phyloP scores from a whole-genome alignment of 2,329 filamentous ascomycete genomes.

The Emergomyces orientalis region DNA sequence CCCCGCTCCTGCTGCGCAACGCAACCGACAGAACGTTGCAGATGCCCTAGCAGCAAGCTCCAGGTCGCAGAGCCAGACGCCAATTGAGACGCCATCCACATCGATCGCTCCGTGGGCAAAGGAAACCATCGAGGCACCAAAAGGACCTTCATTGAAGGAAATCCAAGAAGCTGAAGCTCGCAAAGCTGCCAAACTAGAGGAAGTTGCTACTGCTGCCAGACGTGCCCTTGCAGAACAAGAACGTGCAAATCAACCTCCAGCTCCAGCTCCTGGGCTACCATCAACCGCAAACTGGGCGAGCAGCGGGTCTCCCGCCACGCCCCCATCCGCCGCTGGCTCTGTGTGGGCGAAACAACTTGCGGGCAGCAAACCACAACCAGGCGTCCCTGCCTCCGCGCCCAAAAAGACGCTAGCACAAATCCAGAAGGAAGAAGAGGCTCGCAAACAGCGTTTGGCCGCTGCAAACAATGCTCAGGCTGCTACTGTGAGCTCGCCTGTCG shows the following conservation, averaged over 20 bases:
- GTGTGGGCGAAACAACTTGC: constrained; percentile 46
- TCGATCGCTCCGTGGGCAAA: constrained; percentile 93
- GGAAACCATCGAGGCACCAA: constrained; percentile 61
- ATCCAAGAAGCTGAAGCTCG: constrained; percentile 94
- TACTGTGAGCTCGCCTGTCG: constrained; percentile 34
- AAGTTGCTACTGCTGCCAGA: constrained; percentile 65
- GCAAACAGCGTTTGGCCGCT: constrained; percentile 64
- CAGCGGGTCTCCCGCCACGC: constrained; percentile 56
- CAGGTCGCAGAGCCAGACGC: constrained; percentile 69
- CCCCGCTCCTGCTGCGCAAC: constrained; percentile 79
- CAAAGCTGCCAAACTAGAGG: constrained; percentile 82
- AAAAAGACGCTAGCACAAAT: constrained; percentile 96
- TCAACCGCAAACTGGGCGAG: constrained; percentile 85
- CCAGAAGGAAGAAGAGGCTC: constrained; percentile 86
- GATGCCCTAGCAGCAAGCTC: constrained; percentile 58
- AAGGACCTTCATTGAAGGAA: constrained; percentile 86
- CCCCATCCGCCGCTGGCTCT: constrained; percentile 39
- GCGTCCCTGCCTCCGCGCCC: constrained; percentile 34
- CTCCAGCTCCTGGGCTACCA: constrained; percentile 68
- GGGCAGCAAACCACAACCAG: constrained; percentile 32
- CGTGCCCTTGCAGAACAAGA: constrained; percentile 76
- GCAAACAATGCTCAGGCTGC: constrained; percentile 41
- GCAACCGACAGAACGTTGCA: constrained; percentile 72
- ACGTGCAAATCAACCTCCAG: constrained; percentile 53
- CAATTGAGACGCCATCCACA: constrained; percentile 53